Evolutionary conservation across 129 eudicot genomes (phyloP), one percentile per base, ranked within the genome.

Genomic region (Flaveria linearis): DNA sequence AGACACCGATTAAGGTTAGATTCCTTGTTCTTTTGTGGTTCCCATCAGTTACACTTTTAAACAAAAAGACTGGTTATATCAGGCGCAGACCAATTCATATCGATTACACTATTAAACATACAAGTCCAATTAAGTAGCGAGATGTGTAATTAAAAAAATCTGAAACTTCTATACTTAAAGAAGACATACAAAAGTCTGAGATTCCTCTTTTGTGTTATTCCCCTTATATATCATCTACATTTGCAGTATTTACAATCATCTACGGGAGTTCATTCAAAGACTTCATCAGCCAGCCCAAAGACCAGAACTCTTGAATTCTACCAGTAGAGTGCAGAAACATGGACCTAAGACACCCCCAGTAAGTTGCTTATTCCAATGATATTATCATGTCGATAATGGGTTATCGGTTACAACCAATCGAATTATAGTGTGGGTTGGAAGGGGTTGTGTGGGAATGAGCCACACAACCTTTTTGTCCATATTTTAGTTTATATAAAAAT

Each of bases 1-100:
- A 85, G 98, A 80, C 96, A 93, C 80, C 90, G 98, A 60, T 83
- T 93, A 28, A 93, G 98, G 98, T 93, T 84, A 69, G 73, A 46
- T 73, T 67, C 9, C 3, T 18, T 63, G 55, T 11, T 74, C 43
- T 3, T 57, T 9, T n/a, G 5, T 30, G 26, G 26, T 25, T 25
- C 26, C 26, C 26, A 25, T 25, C 26, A 25, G 1, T 25, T 25
- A 25, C 26, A 25, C 26, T 25, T 25, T 25, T 25, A 25, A 25
- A 28, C 33, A 28, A 28, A 28, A 28, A 28, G 33, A 28, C 33
- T 4, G 33, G 33, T 28, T 2, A 28, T 28, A 28, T 28, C 4
- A 28, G 4, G 33, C 33, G 4, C 33, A 3, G 33, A 28, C 33
- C 33, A 28, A 28, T 28, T 28, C 33, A 2, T 28, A 28, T 28